Percentiles rank a stretch among this genome's conserved stretches.
Conservation (phyloP, 352 stramenopile species). For the Pythium dissimile region DNA sequence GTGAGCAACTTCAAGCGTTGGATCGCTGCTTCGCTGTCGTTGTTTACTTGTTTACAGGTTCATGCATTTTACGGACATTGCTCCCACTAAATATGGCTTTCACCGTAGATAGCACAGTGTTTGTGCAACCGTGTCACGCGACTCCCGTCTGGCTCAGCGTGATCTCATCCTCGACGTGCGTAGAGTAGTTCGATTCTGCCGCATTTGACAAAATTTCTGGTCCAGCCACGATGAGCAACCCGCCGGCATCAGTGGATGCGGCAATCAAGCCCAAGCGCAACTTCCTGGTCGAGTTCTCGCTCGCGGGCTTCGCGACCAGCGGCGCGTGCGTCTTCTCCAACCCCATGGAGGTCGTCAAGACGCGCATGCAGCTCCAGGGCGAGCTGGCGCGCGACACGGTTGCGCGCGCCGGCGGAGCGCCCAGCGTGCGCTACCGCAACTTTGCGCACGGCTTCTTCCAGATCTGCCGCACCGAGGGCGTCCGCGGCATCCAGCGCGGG, state of each 20-base stretch:
- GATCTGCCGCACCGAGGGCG: constrained; percentile 70
- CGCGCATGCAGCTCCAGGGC: constrained; percentile 86
- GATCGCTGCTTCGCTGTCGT: too few relatives aligned
- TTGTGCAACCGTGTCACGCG: constrained; percentile 1
- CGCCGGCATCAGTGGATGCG: not conserved
- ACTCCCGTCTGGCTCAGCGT: not conserved
- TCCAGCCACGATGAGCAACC: too few relatives aligned
- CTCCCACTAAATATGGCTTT: not conserved
- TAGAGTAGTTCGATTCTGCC: not conserved
- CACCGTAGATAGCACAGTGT: constrained; percentile 1
- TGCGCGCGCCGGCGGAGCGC: constrained; percentile 20
- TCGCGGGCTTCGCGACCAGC: constrained; percentile 64
- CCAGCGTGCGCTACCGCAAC: constrained; percentile 72
- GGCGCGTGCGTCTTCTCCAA: constrained; percentile 77
- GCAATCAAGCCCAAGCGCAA: constrained; percentile 27
- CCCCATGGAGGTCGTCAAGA: constrained; percentile 90
- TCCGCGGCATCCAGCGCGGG: constrained; percentile 77
- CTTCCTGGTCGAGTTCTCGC: constrained; percentile 67
- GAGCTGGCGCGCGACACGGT: constrained; percentile 57
- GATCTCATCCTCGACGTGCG: not conserved
- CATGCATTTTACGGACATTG: too few relatives aligned
- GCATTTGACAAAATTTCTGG: not conserved
- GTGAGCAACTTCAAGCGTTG: not conserved
- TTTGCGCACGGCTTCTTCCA: constrained; percentile 85
- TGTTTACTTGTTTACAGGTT: too few relatives aligned